A percentile compares a stretch with the other conserved stretches of the same genome.
phyloP scores from a whole-genome alignment of 192 early-diverging fungal species.

The Glomus cerebriforme region DNA sequence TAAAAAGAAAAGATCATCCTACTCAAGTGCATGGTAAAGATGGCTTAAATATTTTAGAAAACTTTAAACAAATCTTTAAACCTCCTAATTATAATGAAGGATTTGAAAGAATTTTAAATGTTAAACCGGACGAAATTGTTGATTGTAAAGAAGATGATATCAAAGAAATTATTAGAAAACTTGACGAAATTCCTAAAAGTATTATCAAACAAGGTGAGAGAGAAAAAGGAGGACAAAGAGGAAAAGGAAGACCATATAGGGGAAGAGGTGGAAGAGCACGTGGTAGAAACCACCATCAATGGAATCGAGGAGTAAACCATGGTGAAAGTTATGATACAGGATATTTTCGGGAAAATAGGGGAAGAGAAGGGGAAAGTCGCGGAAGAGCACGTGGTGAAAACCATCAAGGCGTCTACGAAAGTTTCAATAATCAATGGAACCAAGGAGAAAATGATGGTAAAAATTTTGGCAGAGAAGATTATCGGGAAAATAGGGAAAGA shows the following conservation, averaged over 20 bases:
- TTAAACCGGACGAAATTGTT: not conserved
- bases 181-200: not conserved
- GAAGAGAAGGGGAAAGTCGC: not conserved
- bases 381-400: too few species aligned
- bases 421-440: too few species aligned
- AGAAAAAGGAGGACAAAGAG: not conserved
- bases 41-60: constrained; percentile 62
- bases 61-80: constrained; percentile 42
- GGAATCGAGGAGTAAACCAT: not conserved
- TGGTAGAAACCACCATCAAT: too few species aligned
- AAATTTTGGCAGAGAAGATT: too few species aligned
- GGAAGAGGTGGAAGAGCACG: not conserved
- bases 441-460: too few species aligned
- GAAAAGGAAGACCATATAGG: too few species aligned
- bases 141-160: not conserved
- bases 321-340: too few species aligned
- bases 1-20: constrained; percentile 64
- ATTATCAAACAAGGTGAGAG: not conserved
- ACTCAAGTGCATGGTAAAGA: constrained; percentile 68
- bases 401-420: too few species aligned
- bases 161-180: not conserved
- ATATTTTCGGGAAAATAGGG: too few species aligned
- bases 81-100: not conserved
- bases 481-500: too few species aligned
- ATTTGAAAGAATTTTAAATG: constrained; percentile 2